Base-by-base conservation (phyloP, 1,284 basidiomycete species). In the Naganishia cerealis region DNA sequence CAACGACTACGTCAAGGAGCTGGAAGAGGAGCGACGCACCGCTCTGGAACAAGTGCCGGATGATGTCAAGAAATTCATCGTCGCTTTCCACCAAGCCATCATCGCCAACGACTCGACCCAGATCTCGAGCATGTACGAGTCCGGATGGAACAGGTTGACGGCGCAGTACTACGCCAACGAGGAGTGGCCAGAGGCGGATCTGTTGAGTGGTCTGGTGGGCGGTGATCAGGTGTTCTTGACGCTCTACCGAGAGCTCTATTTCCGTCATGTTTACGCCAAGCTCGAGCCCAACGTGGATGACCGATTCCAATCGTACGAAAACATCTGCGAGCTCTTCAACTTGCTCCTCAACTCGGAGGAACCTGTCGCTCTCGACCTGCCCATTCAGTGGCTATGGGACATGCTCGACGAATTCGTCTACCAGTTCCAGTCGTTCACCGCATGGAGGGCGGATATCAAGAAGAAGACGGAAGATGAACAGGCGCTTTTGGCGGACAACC, bases 381-480 rank as follows among this genome's bases (percentile, higher is more conserved):
- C 95, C 0, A 91, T 94, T 71, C 94, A 97, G 80, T 99, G 95
- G 95, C 83, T 99, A 7, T 98, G 94, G 81, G 95, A 99, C 80
- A 97, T 99, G 81, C 90, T 98, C 75, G 95, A 98, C 82, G 95
- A 98, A 78, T 99, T 99, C 81, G 96, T 98, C 75, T 99, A 97
- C 83, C 95, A 98, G 79, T 99, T 95, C 85, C 92, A 96, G 80
- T 90, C 90, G 26, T 97, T 97, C 82, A 90, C 93, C 74, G 88
- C 91, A 66, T 97, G 92, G 89, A 84, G 94, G 67, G 90, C 90
- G 50, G 91, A 91, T 77, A 86, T 88, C 42, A 89, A 90, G 71
- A 85, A 85, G 71, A 97, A 97, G 83, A 87, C 87, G 0, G 93
- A 94, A 65, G 94, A 97, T 75, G 95, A 98, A 79, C 84, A 93